Conservation (phyloP, 768 basidiomycete species). For the Fistulinella prunicolor region DNA sequence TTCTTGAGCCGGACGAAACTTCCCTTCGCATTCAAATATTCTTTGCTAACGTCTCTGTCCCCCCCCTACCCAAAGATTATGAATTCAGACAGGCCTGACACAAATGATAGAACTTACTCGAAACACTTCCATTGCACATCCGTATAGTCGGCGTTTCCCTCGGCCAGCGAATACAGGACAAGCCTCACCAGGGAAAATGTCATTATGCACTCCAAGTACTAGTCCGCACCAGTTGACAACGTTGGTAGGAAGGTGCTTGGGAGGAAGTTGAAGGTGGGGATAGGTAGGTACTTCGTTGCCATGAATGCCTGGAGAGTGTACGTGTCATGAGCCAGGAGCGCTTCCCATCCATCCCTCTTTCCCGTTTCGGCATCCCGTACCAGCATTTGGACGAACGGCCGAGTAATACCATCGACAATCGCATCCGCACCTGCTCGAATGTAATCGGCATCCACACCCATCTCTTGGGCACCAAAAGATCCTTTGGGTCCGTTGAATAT, state of each 20-base stretch:
- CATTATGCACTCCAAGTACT: no score
- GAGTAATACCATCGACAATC: conserved; percentile 13
- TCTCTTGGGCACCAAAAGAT: conserved; percentile 4
- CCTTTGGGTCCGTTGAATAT: background rate
- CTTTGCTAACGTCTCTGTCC: no score
- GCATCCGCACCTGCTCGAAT: conserved; percentile 17
- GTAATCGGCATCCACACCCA: conserved; percentile 9
- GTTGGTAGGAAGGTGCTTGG: conserved; percentile 10
- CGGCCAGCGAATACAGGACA: background rate
- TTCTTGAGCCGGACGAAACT: no score
- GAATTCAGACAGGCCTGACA: background rate
- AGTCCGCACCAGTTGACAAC: conserved; percentile 32
- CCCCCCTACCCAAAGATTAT: background rate
- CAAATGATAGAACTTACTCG: background rate
- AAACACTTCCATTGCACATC: conserved; percentile 9
- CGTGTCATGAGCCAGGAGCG: conserved; percentile 23
- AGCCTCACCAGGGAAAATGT: background rate
- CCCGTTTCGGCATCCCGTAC: conserved; percentile 18
- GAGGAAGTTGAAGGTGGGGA: conserved; percentile 13
- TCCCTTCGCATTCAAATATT: no score
- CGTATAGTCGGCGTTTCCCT: no score
- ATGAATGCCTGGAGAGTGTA: conserved; percentile 27
- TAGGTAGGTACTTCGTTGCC: conserved; percentile 20
- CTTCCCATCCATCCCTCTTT: conserved; percentile 23
- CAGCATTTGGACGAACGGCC: conserved; percentile 19